Evolutionary conservation across 306 rosid genomes (phyloP), one percentile per base, ranked within the genome.

Genomic region (Corylus avellana): DNA sequence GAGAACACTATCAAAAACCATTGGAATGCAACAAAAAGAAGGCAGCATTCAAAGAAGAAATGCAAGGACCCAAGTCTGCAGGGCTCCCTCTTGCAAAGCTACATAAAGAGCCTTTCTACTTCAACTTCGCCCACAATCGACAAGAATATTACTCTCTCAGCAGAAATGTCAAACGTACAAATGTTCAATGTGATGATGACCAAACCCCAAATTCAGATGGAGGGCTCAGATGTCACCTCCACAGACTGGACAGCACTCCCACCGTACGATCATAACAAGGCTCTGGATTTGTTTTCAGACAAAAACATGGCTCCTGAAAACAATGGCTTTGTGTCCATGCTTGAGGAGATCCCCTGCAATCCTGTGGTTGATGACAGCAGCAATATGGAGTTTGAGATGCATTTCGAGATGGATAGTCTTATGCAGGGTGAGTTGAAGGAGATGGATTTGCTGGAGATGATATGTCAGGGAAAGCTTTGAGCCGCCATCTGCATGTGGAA

Each of bases 1-100:
- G 96, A 92, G 39, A 94, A 94, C 83, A 78, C 92, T 1, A 88
- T 92, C 7, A 92, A 94, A 82, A 94, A 94, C 75, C 96, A 92
- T 20, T 92, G 94, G 97, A 90, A 92, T 51, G 86, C 96, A 12
- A 90, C 93, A 0, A 94, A 90, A 85, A 78, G 98, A 0, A 73
- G 89, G 57, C 89, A 73, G 16, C 78, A 73, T 22, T 51, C 91
- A 0, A 89, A 85, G 78, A 89, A 14, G 81, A 84, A 61, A 73
- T 75, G 63, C 71, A 78, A 27, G 72, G 77, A 50, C 62, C 7
- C n/a, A 0, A 7, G 39, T 3, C 12, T 58, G 0, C 79, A 25
- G 72, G 53, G 75, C 69, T 55, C 85, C 0, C 73, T 78, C n/a
- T 79, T 94, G 56, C 89, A 88, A 46, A 67, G 47, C 42, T 94